Evolutionary conservation across 495 filamentous ascomycete genomes (phyloP), one percentile per base, ranked within the genome.

Genomic region (Neurospora sp.): DNA sequence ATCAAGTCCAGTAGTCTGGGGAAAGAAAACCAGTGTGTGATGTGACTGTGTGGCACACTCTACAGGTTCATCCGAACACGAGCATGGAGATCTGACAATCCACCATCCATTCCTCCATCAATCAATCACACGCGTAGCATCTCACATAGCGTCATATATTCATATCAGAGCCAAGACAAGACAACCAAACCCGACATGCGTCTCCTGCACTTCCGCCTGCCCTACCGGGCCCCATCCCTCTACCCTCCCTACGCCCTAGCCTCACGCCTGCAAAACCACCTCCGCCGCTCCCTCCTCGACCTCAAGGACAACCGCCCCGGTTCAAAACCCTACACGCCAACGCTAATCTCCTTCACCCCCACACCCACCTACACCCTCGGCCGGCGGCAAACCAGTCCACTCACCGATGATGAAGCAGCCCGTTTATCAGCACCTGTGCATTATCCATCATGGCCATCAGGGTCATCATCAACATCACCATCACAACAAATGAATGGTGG

Each of bases 281-380:
- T 81, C 69, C 79, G 80, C 42, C 78, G 79, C 48, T 73, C 59
- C 9, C 78, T 74, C 65, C 80, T 82, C 69, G 75, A 78, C 75
- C 77, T 74, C 71, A 82, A 82, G 72, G 80, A 81, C 69, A 65
- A 71, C 70, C 69, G 68, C 40, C 61, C 75, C n/a, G 40, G 75
- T 31, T 75, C 75, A 37, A 71, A 65, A 7, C 27, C 53, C 3
- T 65, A 65, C 27, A 65, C 86, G 8, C 93, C 96, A 38, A 90
- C 89, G 59, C 83, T 98, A 72, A 84, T 98, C 71, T 94, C 93
- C 73, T 94, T 96, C 84, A 89, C 91, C 71, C 93, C 94, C 48
- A 82, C 89, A 73, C 93, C 94, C 8, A 92, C 94, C 72, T 99
- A 94, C 83, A 98, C 96, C 39, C 90, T 91, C 75, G 96, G 96